Evolutionary conservation across 768 basidiomycete species (phyloP).

Genomic region (Xerocomus brunneocitrinus): DNA sequence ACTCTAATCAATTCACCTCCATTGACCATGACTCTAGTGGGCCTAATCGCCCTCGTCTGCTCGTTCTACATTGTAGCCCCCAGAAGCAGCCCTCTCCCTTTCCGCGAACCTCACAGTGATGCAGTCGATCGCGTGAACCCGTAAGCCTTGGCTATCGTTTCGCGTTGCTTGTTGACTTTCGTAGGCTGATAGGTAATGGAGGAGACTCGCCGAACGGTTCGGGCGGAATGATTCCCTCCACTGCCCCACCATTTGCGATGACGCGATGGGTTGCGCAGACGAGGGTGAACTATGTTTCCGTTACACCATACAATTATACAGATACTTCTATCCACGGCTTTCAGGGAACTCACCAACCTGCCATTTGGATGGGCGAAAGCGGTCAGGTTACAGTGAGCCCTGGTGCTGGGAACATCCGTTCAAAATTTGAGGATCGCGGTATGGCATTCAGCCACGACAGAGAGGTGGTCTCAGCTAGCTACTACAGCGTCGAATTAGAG

Average conservation of each 20-base stretch:
- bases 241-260: conserved; percentile 81
- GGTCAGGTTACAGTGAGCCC: conserved; percentile 59
- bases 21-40: conserved; percentile 6
- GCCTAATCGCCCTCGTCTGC: conserved; percentile 14
- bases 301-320: conserved; percentile 67
- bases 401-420: conserved; percentile 46
- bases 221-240: conserved; percentile 75
- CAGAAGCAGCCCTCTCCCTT: conserved; percentile 6
- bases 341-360: conserved; percentile 76
- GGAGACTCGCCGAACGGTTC: conserved; percentile 66
- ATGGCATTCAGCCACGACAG: conserved; percentile 46
- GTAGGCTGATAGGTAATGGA: conserved; percentile 66
- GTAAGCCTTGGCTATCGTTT: conserved; percentile 27
- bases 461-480: conserved; percentile 50
- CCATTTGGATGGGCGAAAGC: conserved; percentile 87
- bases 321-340: conserved; percentile 63
- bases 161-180: not conserved
- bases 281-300: conserved; percentile 68
- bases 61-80: conserved; percentile 11
- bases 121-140: conserved; percentile 46
- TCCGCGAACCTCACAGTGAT: conserved; percentile 30
- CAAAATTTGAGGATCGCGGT: conserved; percentile 56
- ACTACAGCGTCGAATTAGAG: conserved; percentile 57
- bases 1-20: not conserved
- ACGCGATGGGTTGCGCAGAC: conserved; percentile 84